phyloP scores from a whole-genome alignment of 2,329 filamentous ascomycete genomes.

The Curvularia lunata region DNA sequence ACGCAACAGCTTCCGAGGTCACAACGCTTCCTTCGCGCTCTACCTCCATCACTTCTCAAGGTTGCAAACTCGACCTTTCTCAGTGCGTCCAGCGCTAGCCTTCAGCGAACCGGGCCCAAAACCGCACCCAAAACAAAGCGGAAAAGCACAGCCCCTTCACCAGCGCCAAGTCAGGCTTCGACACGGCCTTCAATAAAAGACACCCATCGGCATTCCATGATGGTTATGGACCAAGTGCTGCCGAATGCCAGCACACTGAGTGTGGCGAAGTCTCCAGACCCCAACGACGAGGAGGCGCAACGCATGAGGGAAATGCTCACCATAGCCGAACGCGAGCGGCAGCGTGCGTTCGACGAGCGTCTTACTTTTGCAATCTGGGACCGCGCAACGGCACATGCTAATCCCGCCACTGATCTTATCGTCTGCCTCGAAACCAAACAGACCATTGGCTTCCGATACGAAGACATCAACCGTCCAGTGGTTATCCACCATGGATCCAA shows the following conservation, averaged over 20 bases:
- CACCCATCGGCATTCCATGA: slow-evolving; percentile 54
- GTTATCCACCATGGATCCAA: slow-evolving; percentile 93
- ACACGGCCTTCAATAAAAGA: slow-evolving; percentile 38
- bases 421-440: slow-evolving; percentile 91
- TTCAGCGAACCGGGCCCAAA: slow-evolving; percentile 61
- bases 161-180: slow-evolving; percentile 17
- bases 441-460: slow-evolving; percentile 93
- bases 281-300: slow-evolving; percentile 40
- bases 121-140: slow-evolving; percentile 53
- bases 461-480: slow-evolving; percentile 89
- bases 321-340: slow-evolving; percentile 72
- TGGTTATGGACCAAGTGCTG: slow-evolving; percentile 57
- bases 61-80: slow-evolving; percentile 97
- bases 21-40: slow-evolving; percentile 85
- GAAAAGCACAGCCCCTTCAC: slow-evolving; percentile 35
- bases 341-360: slow-evolving; percentile 78
- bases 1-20: slow-evolving; percentile 88
- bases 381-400: slow-evolving; percentile 85
- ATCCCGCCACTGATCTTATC: slow-evolving; percentile 90
- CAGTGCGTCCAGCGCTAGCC: slow-evolving; percentile 84
- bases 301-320: slow-evolving; percentile 60
- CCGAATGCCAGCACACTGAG: slow-evolving; percentile 48
- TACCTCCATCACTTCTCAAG: slow-evolving; percentile 89
- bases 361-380: slow-evolving; percentile 96
- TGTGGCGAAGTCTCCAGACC: slow-evolving; percentile 36